phyloP scores from a whole-genome alignment of 345 rosid species.

The Camelina neglecta region DNA sequence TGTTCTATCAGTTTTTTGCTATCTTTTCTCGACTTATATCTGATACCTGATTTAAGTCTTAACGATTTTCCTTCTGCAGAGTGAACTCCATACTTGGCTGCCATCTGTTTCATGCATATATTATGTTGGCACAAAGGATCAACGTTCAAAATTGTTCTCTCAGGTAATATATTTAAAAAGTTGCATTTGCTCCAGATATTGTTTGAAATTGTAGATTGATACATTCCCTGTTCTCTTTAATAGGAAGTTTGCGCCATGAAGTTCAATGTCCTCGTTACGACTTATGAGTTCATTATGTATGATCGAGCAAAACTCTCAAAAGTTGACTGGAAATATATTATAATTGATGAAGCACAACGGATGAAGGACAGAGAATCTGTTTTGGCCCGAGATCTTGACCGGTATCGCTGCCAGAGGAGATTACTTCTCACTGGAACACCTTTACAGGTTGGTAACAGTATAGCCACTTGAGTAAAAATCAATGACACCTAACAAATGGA shows the following conservation, averaged over 20 bases:
- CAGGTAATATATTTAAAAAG: conserved; percentile 61
- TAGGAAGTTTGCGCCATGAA: conserved; percentile 98
- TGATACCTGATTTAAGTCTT: conserved; percentile 13
- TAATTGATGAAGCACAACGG: conserved; percentile 99
- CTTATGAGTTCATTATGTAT: conserved; percentile 98
- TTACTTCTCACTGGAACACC: conserved; percentile 99
- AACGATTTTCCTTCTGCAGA: conserved; percentile 54
- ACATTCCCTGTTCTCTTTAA: conserved; percentile 35
- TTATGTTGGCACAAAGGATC: conserved; percentile 96
- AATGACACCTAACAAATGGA: conserved; percentile 21
- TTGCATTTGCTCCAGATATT: conserved; percentile 20
- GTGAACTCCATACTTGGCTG: conserved; percentile 96
- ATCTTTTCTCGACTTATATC: conserved; percentile 17
- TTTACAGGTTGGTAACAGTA: conserved; percentile 75
- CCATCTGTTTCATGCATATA: conserved; percentile 96
- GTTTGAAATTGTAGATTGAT: conserved; percentile 37
- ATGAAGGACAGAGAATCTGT: conserved; percentile 99
- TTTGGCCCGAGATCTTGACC: conserved; percentile 99
- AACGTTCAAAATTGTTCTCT: conserved; percentile 89
- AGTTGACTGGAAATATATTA: conserved; percentile 96
- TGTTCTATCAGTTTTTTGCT: conserved; percentile 27
- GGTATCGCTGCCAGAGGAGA: conserved; percentile 98
- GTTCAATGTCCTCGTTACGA: conserved; percentile 96
- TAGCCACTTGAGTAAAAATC: conserved; percentile 23
- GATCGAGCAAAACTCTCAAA: conserved; percentile 97